Evolutionary conservation across 2,329 filamentous ascomycete species (phyloP), one percentile per base, ranked within the genome.

Genomic region (Xylariales sp.): DNA sequence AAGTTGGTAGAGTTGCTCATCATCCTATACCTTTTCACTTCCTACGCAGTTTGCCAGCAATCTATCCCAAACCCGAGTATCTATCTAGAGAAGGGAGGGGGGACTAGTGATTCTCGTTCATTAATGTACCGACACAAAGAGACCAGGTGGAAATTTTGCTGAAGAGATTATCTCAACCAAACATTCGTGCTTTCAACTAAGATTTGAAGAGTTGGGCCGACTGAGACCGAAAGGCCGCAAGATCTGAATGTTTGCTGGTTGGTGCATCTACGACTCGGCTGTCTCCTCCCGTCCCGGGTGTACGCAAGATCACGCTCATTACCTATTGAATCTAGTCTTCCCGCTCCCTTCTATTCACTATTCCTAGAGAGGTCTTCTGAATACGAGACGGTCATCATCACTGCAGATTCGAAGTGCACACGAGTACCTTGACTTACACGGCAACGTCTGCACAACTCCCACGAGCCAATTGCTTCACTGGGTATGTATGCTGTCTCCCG

Each of bases 401-500:
- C 78, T 79, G 78, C 78, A 78, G 75, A 74, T 76, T 73, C 74
- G 73, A 77, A 78, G 75, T 73, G 77, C 73, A 69, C 74, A 76
- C 75, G 73, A 76, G 70, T 68, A 72, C 76, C 75, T 75, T 77
- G 75, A 78, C 77, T 76, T 78, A 77, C 73, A 75, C 76, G 69
- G 73, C 75, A 71, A 73, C 70, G 74, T 78, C 76, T 77, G 78
- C 74, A 75, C 74, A 70, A 63, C 73, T 74, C 75, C 72, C 74
- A 78, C 77, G 75, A 77, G 79, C 79, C 78, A 78, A 81, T 81
- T 81, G 78, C 74, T 75, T 78, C 72, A 74, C 72, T 77, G 80
- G 82, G 80, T 78, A 85, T 85, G 83, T 83, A 85, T 83, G 80
- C 76, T 78, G 78, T 77, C 80, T 81, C 74, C 79, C 81, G 80